These are phyloP conservation scores for Fomitopsis betulina DNA, from an alignment of 1,284 basidiomycete species.

Conservation along the genomic window DNA sequence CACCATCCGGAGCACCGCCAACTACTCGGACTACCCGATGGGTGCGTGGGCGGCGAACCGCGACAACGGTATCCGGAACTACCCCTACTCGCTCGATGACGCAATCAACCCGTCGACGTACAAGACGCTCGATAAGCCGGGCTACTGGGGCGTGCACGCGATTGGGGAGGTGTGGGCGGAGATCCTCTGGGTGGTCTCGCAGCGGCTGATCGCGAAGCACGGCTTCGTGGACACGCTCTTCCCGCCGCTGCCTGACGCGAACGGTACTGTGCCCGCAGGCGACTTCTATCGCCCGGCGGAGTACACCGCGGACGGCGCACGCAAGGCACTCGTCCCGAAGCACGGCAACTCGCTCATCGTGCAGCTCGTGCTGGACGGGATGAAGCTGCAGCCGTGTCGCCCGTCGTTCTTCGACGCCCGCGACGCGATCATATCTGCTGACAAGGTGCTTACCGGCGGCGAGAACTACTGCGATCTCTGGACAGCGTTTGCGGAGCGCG, in stretches of 20 bases:
- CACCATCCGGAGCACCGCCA: slow-evolving; percentile 69
- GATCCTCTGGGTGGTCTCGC: slow-evolving; percentile 83
- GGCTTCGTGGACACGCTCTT: slow-evolving; percentile 77
- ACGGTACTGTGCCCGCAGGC: slow-evolving; percentile 58
- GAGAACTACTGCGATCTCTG: slow-evolving; percentile 92
- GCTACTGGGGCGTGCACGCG: slow-evolving; percentile 90
- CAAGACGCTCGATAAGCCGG: slow-evolving; percentile 92
- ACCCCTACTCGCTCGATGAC: slow-evolving; percentile 72
- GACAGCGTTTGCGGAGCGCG: slow-evolving; percentile 81
- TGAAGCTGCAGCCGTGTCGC: slow-evolving; percentile 94
- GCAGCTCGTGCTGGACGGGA: slow-evolving; percentile 86
- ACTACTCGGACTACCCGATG: slow-evolving; percentile 83
- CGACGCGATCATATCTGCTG: slow-evolving; percentile 93
- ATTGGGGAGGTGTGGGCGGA: slow-evolving; percentile 97
- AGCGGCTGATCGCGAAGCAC: slow-evolving; percentile 75
- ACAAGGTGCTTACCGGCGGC: slow-evolving; percentile 85
- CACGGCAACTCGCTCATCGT: slow-evolving; percentile 88
- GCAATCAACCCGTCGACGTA: slow-evolving; percentile 89
- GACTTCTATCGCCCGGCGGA: slow-evolving; percentile 68
- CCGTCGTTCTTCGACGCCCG: slow-evolving; percentile 91
- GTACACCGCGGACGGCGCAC: slow-evolving; percentile 30
- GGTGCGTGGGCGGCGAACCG: slow-evolving; percentile 91
- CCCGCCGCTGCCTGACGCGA: slow-evolving; percentile 64
- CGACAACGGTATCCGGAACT: slow-evolving; percentile 81
- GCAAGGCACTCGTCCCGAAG: slow-evolving; percentile 74